A percentile compares a stretch with the other conserved stretches of the same genome.
phyloP scores from a whole-genome alignment of 2,329 filamentous ascomycete species.

The Calycina herbarum region DNA sequence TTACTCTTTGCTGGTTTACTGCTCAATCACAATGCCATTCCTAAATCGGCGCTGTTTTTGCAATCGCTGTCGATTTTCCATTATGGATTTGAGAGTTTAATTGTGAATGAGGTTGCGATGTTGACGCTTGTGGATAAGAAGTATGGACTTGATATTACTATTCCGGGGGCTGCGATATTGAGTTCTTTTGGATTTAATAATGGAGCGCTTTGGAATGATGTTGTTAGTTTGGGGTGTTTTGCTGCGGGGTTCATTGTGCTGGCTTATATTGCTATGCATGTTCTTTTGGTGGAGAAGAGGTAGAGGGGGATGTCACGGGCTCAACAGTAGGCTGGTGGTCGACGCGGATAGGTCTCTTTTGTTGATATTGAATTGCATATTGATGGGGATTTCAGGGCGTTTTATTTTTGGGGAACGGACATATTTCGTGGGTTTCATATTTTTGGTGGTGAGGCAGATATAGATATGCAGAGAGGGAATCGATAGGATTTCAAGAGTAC shows the following conservation, averaged over 20 bases:
- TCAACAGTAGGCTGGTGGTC: too few relatives aligned
- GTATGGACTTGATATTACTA: constrained; percentile 93
- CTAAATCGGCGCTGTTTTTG: constrained; percentile 80
- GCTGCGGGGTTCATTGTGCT: constrained; percentile 80
- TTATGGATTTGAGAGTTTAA: constrained; percentile 92
- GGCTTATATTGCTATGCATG: constrained; percentile 90
- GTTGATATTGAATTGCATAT: constrained; percentile 13
- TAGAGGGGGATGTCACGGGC: constrained; percentile 41
- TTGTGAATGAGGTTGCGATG: constrained; percentile 94
- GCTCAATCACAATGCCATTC: constrained; percentile 92
- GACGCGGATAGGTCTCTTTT: constrained; percentile 12
- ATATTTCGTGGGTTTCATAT: not conserved
- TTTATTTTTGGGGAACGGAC: constrained; percentile 1
- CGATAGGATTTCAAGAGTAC: not conserved
- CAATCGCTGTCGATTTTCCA: constrained; percentile 97
- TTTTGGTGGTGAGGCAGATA: not conserved
- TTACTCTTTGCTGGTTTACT: constrained; percentile 91
- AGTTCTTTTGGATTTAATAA: constrained; percentile 95
- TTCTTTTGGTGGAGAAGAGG: constrained; percentile 86
- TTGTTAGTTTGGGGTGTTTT: constrained; percentile 78
- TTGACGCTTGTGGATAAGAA: constrained; percentile 90
- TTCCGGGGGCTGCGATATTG: constrained; percentile 90
- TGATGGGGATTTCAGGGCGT: not conserved
- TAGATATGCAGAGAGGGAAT: not conserved
- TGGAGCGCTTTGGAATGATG: constrained; percentile 79